These are phyloP conservation scores for Mortierella sp. DNA, from an alignment of 371 early-diverging fungal genomes.

Conservation along the genomic window DNA sequence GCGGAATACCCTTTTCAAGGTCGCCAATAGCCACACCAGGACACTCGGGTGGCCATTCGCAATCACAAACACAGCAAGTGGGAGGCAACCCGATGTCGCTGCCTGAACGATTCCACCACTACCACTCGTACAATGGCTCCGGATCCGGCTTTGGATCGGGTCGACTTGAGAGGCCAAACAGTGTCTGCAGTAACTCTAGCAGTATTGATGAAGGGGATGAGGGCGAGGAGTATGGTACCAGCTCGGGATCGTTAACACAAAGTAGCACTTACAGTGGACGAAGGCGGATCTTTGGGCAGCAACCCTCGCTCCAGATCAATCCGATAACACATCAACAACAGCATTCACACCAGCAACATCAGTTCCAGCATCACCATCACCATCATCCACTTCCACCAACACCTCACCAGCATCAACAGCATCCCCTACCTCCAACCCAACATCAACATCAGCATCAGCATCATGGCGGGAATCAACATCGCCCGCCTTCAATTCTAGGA, in stretches of 20 bases:
- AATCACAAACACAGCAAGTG: conserved; percentile 13
- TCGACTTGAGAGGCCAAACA: conserved; percentile 39
- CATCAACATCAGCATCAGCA: conserved; percentile 5
- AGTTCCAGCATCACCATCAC: conserved; percentile 5
- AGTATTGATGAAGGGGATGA: conserved; percentile 32
- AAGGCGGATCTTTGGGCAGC: conserved; percentile 14
- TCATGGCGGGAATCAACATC: background rate
- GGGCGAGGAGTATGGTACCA: conserved; percentile 20
- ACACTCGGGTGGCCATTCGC: conserved; percentile 5
- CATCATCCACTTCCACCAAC: background rate
- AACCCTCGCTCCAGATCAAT: background rate
- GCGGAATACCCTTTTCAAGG: conserved; percentile 41
- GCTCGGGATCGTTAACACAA: conserved; percentile 22
- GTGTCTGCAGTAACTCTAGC: conserved; percentile 30
- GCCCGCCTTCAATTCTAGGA: background rate
- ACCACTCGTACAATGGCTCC: conserved; percentile 24
- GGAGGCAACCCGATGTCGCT: conserved; percentile 28
- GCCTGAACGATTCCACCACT: conserved; percentile 46
- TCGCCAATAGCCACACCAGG: conserved; percentile 18
- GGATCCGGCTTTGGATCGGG: conserved; percentile 17
- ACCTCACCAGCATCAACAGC: conserved; percentile 7
- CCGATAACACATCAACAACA: conserved; percentile 9
- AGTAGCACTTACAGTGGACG: conserved; percentile 26
- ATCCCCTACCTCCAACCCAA: background rate
- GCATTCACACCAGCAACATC: background rate